Conservation (phyloP, 2,329 filamentous ascomycete species). For the Fusarium multiceps region DNA sequence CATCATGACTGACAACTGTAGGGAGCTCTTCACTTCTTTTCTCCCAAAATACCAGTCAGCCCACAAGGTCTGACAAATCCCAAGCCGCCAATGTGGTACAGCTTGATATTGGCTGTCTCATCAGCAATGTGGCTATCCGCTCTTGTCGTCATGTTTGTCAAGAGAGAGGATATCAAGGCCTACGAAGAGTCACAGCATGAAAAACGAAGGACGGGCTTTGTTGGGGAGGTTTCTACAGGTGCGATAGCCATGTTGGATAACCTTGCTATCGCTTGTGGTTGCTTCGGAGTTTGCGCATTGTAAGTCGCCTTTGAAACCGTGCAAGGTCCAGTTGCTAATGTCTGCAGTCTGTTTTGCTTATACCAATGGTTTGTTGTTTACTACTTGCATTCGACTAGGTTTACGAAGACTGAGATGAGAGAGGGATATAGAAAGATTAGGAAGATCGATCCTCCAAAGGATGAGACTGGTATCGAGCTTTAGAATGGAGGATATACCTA, state of each 20-base stretch:
- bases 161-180: conserved; percentile 1
- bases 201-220: conserved; percentile 3
- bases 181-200: conserved; percentile 5
- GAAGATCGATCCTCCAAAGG: conserved; percentile 2
- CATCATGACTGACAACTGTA: background rate
- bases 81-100: conserved; percentile 23
- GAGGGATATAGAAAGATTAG: conserved; percentile 27
- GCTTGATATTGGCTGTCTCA: conserved; percentile 13
- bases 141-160: conserved; percentile 17
- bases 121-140: conserved; percentile 20
- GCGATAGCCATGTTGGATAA: conserved; percentile 24
- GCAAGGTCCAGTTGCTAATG: background rate
- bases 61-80: conserved; percentile 10
- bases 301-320: background rate
- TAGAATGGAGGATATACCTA: background rate
- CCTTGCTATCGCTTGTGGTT: conserved; percentile 28
- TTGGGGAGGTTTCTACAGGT: conserved; percentile 13
- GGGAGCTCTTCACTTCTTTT: conserved; percentile 25
- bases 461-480: background rate
- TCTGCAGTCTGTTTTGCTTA: conserved; percentile 16
- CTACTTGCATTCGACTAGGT: conserved; percentile 12
- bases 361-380: conserved; percentile 29
- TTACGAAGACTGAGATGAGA: conserved; percentile 21
- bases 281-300: conserved; percentile 33
- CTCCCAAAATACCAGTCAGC: conserved; percentile 6